Percentiles rank a stretch among this genome's conserved stretches.
phyloP scores from a whole-genome alignment of 805 yeast genomes.

The Yarrowia sp. region DNA sequence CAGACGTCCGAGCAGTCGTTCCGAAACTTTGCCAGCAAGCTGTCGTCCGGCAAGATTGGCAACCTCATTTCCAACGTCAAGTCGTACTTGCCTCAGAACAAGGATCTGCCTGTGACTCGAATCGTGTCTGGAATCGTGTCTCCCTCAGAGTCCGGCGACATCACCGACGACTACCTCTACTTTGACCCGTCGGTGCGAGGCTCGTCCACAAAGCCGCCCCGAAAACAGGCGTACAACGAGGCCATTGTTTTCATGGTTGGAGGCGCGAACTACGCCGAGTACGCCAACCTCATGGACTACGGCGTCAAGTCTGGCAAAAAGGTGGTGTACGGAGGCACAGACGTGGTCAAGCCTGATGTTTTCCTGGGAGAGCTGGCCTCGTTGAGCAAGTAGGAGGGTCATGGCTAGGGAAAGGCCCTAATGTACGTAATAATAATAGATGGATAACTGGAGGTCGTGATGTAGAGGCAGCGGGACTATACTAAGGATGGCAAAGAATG shows the following conservation, averaged over 20 bases:
- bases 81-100: conserved; percentile 84
- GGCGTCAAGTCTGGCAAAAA: conserved; percentile 57
- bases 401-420: too few species aligned
- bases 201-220: conserved; percentile 86
- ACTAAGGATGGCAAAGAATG: too few species aligned
- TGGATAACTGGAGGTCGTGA: too few species aligned
- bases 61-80: conserved; percentile 87
- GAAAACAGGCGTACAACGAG: conserved; percentile 78
- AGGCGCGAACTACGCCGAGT: conserved; percentile 94
- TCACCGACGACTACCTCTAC: conserved; percentile 88
- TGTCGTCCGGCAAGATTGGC: conserved; percentile 83
- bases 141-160: conserved; percentile 56
- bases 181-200: conserved; percentile 92
- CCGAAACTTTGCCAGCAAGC: conserved; percentile 72
- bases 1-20: conserved; percentile 44
- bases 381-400: neutral
- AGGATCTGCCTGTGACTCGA: conserved; percentile 85
- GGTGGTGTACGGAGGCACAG: conserved; percentile 53
- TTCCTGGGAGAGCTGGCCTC: conserved; percentile 19
- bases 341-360: conserved; percentile 37
- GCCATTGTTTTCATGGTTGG: conserved; percentile 93
- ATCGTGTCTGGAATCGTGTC: conserved; percentile 86
- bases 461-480: too few species aligned
- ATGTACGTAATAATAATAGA: too few species aligned
- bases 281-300: conserved; percentile 94